Conservation (phyloP, 2,329 filamentous ascomycete species). For the Ambrosiella cleistominuta region DNA sequence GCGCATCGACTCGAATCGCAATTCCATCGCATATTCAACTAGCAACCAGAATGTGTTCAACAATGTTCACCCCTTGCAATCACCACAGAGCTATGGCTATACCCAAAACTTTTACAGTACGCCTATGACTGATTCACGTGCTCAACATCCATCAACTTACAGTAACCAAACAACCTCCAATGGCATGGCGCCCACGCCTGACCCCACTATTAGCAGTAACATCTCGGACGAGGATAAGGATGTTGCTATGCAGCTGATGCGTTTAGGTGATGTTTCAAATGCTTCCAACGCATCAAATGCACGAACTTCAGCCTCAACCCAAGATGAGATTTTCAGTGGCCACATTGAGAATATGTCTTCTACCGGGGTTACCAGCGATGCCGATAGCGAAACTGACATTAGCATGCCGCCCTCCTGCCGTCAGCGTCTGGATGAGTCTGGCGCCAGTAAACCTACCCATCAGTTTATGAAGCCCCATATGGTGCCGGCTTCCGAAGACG, state of each 20-base stretch:
- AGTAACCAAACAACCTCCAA: conserved; percentile 13
- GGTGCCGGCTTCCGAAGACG: conserved; percentile 4
- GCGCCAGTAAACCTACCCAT: conserved; percentile 25
- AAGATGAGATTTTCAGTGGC: conserved; percentile 86
- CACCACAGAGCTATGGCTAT: conserved; percentile 57
- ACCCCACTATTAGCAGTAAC: conserved; percentile 91
- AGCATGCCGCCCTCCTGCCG: conserved; percentile 34
- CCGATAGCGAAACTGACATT: conserved; percentile 49
- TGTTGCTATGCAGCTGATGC: conserved; percentile 91
- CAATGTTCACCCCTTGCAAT: conserved; percentile 61
- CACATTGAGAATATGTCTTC: conserved; percentile 72
- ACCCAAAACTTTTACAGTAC: conserved; percentile 25
- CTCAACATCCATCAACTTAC: conserved; percentile 33
- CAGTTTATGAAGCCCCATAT: not conserved
- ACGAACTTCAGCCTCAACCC: conserved; percentile 78
- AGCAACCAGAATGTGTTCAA: conserved; percentile 64
- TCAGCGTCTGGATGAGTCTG: conserved; percentile 34
- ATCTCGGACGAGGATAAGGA: conserved; percentile 91
- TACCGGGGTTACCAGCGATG: conserved; percentile 67
- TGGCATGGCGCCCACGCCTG: conserved; percentile 70
- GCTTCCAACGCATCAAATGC: conserved; percentile 87
- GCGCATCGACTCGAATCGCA: conserved; percentile 54
- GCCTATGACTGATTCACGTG: conserved; percentile 38
- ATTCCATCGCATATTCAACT: conserved; percentile 57
- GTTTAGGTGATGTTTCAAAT: conserved; percentile 52